Percentiles rank a stretch among this genome's conserved stretches.
phyloP scores from a whole-genome alignment of 345 rosid species.

The Moricandia moricandioides region DNA sequence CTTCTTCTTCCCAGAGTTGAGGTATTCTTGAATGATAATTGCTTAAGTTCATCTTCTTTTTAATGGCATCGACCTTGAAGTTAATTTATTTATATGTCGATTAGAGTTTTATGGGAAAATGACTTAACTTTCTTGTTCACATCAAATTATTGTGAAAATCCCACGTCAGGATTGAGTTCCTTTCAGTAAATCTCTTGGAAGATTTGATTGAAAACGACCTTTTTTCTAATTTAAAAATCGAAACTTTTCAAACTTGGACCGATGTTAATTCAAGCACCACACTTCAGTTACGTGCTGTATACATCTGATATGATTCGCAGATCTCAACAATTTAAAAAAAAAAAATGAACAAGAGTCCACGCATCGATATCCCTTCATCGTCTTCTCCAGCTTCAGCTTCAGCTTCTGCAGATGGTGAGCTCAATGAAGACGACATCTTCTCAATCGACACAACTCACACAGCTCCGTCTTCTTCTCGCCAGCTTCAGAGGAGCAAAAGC shows the following conservation, averaged over 20 bases:
- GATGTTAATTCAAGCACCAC: slow-evolving; percentile 7
- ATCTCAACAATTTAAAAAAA: slow-evolving; percentile 18
- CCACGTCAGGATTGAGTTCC: slow-evolving; percentile 1
- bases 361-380: slow-evolving; percentile 27
- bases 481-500: slow-evolving; percentile 34
- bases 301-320: slow-evolving; percentile 9
- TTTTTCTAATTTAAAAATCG: neutral
- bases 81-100: neutral
- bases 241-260: neutral
- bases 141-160: neutral
- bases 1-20: slow-evolving; percentile 8
- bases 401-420: slow-evolving; percentile 47
- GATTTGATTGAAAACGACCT: slow-evolving; percentile 27
- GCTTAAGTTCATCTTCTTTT: neutral
- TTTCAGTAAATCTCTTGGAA: neutral
- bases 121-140: neutral
- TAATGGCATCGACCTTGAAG: neutral
- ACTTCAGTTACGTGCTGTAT: neutral
- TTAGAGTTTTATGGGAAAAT: slow-evolving; percentile 17
- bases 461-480: slow-evolving; percentile 23
- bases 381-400: slow-evolving; percentile 27
- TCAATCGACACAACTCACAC: slow-evolving; percentile 49
- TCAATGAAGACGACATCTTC: slow-evolving; percentile 69
- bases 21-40: slow-evolving; percentile 13
- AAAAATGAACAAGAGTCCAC: slow-evolving; percentile 19